phyloP scores from a whole-genome alignment of 2,329 filamentous ascomycete genomes.

The Ophiostoma ulmi region DNA sequence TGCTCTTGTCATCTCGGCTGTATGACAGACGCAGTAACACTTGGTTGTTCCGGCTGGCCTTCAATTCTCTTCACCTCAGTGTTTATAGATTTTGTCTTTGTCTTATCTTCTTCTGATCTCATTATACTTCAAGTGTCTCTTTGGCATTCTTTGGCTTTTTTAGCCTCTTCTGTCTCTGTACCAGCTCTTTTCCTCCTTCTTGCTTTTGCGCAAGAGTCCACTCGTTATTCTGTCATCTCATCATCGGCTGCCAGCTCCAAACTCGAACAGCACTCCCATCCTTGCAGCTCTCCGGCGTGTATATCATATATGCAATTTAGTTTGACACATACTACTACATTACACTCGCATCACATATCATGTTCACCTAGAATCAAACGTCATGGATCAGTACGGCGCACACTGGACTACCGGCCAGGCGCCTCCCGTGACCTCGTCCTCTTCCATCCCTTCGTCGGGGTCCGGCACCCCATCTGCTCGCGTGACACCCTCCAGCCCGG shows the following conservation, averaged over 20 bases:
- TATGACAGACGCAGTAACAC: not conserved
- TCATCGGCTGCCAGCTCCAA: not conserved
- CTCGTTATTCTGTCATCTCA: not conserved
- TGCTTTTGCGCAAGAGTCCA: constrained; percentile 14
- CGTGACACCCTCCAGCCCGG: constrained; percentile 12
- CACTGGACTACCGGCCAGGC: constrained; percentile 18
- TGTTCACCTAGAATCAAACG: not conserved
- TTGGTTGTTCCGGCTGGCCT: not conserved
- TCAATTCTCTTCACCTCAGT: not conserved
- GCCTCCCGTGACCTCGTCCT: not conserved
- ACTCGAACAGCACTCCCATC: no score
- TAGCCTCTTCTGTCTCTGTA: not conserved
- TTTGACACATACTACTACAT: not conserved
- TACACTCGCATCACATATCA: not conserved
- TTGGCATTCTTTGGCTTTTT: not conserved
- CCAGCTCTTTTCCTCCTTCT: constrained; percentile 4
- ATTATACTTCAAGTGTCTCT: not conserved
- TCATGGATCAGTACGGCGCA: constrained; percentile 25
- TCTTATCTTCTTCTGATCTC: not conserved
- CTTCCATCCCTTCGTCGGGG: not conserved
- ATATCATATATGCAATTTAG: not conserved
- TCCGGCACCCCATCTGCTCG: constrained; percentile 13
- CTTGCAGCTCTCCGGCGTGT: not conserved
- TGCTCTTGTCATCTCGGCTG: not conserved
- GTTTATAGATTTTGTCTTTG: not conserved